Evolutionary conservation across 768 basidiomycete genomes (phyloP), one percentile per base, ranked within the genome.

Genomic region (Podaxis sp.): DNA sequence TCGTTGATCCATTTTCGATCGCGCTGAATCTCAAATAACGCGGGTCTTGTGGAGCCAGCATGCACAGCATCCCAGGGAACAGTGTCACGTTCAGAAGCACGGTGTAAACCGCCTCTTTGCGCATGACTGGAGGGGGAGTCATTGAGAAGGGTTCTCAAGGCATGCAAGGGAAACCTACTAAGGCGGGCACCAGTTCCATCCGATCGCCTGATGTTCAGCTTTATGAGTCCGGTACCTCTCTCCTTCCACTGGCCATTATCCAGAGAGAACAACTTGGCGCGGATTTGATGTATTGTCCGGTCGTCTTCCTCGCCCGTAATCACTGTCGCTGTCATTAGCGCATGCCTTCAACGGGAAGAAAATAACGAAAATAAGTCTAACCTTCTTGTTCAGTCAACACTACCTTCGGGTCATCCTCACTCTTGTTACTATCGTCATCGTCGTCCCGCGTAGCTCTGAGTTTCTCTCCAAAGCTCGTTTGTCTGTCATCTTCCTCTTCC

Each of bases 221-320:
- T 89, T 65, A 93, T 68, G 52, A 81, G 79, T 3, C 92, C 92
- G 26, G 84, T 87, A 28, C 92, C 92, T 54, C 87, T 82, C 70
- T 93, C 92, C 69, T 86, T 90, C 92, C 92, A 93, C 63, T 82
- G 80, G 72, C 77, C 85, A 70, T 71, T 76, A 67, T 82, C 79
- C 51, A 93, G 78, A 26, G 81, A 71, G 71, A 84, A 93, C 22
- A 93, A 74, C 75, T 93, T 93, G 54, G 89, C 90, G 61, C 92
- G 84, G 17, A 88, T 87, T 75, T 90, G 88, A 72, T 86, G 84
- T 53, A 92, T 74, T 5, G 88, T 91, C 60, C 88, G 83, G 68
- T 93, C 92, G 22, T 91, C 89, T 71, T 93, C 92, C 73, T 93
- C 92, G 8, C 92, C 92, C 2, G 92, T 93, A 51, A 81, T 73